These are phyloP conservation scores for Lecanoromycetidae sp. DNA, from an alignment of 2,329 filamentous ascomycete species.

Conservation along the genomic window DNA sequence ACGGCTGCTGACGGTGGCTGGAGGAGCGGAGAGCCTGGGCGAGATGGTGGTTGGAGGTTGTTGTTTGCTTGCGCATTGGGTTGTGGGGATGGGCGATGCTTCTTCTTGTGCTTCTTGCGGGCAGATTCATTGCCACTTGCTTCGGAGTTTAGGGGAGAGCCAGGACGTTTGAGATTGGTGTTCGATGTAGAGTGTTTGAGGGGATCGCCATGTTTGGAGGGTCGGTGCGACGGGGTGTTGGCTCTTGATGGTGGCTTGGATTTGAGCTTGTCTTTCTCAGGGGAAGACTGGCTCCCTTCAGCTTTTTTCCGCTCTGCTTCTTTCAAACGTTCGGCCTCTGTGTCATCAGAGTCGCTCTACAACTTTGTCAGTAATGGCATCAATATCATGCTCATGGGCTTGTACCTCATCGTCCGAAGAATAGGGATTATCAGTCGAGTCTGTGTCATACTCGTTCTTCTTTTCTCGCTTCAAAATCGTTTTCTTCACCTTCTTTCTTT, in stretches of 20 bases:
- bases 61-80: neutral
- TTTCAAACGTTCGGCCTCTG: conserved; percentile 51
- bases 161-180: conserved; percentile 65
- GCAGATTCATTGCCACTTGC: conserved; percentile 83
- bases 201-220: conserved; percentile 40
- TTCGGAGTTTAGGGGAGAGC: conserved; percentile 78
- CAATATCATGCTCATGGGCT: neutral
- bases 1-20: conserved; percentile 7
- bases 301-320: conserved; percentile 48
- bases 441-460: conserved; percentile 73
- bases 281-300: conserved; percentile 39
- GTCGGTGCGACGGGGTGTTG: conserved; percentile 51
- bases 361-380: conserved; percentile 9
- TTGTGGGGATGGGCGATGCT: conserved; percentile 7
- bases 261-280: conserved; percentile 31
- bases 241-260: conserved; percentile 51
- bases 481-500: conserved; percentile 68
- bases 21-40: conserved; percentile 14
- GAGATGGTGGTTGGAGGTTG: conserved; percentile 15
- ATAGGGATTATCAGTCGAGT: conserved; percentile 48
- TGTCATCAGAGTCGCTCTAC: conserved; percentile 46
- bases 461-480: conserved; percentile 74
- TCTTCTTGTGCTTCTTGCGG: conserved; percentile 57
- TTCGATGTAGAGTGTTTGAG: conserved; percentile 39
- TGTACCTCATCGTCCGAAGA: conserved; percentile 29